Percentiles rank a stretch among this genome's conserved stretches.
Conservation (phyloP, 208 protist species). For the Trypanosoma scelopori region DNA sequence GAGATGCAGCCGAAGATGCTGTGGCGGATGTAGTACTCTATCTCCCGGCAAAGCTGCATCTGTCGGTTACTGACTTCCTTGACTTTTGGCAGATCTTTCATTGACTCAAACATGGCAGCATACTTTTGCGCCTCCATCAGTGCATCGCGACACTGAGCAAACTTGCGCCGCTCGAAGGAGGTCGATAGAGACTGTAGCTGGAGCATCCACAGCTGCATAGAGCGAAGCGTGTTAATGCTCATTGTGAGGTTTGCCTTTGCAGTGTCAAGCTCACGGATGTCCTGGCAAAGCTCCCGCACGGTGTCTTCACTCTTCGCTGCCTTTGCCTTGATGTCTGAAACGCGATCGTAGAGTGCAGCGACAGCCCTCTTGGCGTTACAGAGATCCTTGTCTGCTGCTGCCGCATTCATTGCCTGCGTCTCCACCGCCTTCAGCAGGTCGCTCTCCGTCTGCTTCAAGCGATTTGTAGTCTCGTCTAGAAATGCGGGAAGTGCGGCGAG, state of each 20-base stretch:
- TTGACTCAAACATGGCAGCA: slow-evolving; percentile 67
- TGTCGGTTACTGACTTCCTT: slow-evolving; percentile 89
- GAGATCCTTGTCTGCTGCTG: slow-evolving; percentile 81
- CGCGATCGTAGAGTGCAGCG: slow-evolving; percentile 80
- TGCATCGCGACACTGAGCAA: slow-evolving; percentile 79
- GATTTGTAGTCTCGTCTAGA: slow-evolving; percentile 77
- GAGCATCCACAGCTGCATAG: slow-evolving; percentile 91
- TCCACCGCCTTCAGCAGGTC: slow-evolving; percentile 91
- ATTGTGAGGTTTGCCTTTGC: slow-evolving; percentile 93
- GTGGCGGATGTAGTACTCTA: slow-evolving; percentile 84
- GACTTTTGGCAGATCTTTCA: slow-evolving; percentile 86
- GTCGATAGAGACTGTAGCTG: slow-evolving; percentile 84
- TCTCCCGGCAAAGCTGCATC: slow-evolving; percentile 66
- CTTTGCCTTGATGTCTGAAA: slow-evolving; percentile 90
- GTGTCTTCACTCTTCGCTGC: slow-evolving; percentile 93
- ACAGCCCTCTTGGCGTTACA: slow-evolving; percentile 85
- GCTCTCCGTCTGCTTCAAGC: slow-evolving; percentile 84
- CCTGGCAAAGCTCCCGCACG: slow-evolving; percentile 91
- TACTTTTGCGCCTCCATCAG: slow-evolving; percentile 87
- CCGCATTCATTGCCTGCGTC: slow-evolving; percentile 76
- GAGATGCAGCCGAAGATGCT: slow-evolving; percentile 78
- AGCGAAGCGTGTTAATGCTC: slow-evolving; percentile 92
- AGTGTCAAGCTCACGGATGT: slow-evolving; percentile 94
- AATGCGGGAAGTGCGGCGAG: slow-evolving; percentile 84
- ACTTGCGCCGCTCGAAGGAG: slow-evolving; percentile 76